These are phyloP conservation scores for Pestalotiopsis sp. DNA, from an alignment of 2,329 filamentous ascomycete genomes.

Conservation along the genomic window DNA sequence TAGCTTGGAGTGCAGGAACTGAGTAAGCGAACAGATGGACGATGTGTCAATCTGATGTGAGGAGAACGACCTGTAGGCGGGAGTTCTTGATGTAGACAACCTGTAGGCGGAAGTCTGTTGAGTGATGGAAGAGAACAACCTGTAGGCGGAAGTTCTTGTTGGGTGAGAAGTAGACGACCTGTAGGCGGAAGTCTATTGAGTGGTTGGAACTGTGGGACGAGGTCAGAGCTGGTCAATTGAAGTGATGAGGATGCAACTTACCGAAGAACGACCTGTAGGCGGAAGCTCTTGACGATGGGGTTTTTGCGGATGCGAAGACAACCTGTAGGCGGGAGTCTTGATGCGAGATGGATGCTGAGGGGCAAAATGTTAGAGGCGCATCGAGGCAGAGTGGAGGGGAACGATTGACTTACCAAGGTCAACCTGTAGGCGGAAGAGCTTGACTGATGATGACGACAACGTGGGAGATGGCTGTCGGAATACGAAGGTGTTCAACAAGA, in stretches of 20 bases:
- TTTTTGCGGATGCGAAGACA: not conserved
- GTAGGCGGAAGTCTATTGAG: not conserved
- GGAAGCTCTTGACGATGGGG: not conserved
- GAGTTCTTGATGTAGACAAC: not conserved
- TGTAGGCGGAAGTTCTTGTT: not conserved
- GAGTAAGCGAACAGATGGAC: not conserved
- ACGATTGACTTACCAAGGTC: not conserved
- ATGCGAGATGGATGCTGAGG: not conserved
- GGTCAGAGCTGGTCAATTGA: not conserved
- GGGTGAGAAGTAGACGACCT: not conserved
- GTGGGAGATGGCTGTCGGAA: not conserved
- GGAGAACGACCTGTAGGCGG: not conserved
- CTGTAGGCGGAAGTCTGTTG: not conserved
- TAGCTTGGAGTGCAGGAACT: not conserved
- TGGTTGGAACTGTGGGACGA: not conserved
- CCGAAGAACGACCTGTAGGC: constrained; percentile 2
- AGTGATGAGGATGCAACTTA: not conserved
- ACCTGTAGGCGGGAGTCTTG: not conserved
- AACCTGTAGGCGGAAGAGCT: not conserved
- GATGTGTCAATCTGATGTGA: not conserved
- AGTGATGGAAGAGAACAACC: not conserved
- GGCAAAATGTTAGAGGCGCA: not conserved
- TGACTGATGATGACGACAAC: not conserved
- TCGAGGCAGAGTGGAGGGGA: not conserved
- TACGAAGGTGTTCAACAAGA: not conserved